These are phyloP conservation scores for Escovopsis weberi DNA, from an alignment of 2,329 filamentous ascomycete genomes.

Conservation along the genomic window DNA sequence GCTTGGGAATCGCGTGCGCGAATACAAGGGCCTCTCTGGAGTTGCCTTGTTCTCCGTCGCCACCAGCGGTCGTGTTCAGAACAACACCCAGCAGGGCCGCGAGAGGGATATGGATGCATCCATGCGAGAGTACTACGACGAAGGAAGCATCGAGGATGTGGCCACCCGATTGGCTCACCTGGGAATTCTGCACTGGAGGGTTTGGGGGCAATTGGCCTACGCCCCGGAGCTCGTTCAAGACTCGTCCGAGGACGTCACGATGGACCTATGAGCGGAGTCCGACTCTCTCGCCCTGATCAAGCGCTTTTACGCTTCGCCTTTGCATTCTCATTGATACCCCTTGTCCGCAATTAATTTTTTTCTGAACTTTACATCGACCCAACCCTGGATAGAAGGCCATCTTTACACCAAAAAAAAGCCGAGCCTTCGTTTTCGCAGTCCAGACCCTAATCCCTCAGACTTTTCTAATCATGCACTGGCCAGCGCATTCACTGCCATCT, in stretches of 20 bases:
- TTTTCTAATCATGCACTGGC: not conserved
- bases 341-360: not conserved
- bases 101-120: constrained; percentile 20
- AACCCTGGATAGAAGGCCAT: too few species aligned
- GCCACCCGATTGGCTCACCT: constrained; percentile 70
- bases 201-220: constrained; percentile 72
- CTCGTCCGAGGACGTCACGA: constrained; percentile 14
- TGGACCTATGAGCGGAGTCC: constrained; percentile 8
- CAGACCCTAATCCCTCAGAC: not conserved
- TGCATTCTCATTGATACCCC: constrained; percentile 1
- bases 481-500: not conserved
- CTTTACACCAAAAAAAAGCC: too few species aligned
- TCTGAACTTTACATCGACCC: too few species aligned
- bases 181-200: constrained; percentile 74
- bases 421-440: too few species aligned
- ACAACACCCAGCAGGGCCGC: constrained; percentile 21
- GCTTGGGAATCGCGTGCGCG: constrained; percentile 33
- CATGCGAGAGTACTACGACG: constrained; percentile 31
- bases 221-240: constrained; percentile 24
- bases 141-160: constrained; percentile 48
- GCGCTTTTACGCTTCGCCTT: not conserved
- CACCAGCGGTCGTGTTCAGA: constrained; percentile 33
- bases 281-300: not conserved
- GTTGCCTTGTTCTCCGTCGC: constrained; percentile 40
- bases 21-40: constrained; percentile 37